phyloP scores from a whole-genome alignment of 441 rosid species.

The Adansonia madagascariensis region DNA sequence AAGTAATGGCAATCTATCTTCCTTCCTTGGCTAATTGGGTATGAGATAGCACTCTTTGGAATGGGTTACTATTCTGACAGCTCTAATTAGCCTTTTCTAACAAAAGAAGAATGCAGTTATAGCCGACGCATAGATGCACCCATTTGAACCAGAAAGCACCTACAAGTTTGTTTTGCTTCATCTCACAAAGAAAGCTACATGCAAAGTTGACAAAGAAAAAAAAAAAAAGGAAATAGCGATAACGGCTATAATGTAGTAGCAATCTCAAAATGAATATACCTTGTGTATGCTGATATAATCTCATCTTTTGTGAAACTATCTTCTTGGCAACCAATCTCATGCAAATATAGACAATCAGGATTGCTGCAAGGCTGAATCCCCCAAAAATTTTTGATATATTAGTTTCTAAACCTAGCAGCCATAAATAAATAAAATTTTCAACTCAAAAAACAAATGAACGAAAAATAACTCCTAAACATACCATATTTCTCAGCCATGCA shows the following conservation, averaged over 20 bases:
- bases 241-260: background rate
- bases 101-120: background rate
- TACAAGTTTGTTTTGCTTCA: background rate
- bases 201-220: background rate
- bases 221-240: background rate
- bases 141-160: background rate
- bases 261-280: slow-evolving; percentile 38
- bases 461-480: slow-evolving; percentile 36
- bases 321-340: slow-evolving; percentile 86
- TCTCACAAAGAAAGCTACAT: background rate
- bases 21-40: background rate
- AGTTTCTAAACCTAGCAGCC: background rate
- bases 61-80: background rate
- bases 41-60: background rate
- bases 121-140: background rate
- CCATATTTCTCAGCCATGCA: slow-evolving; percentile 90
- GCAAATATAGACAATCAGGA: slow-evolving; percentile 89
- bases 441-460: background rate
- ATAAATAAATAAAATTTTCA: background rate
- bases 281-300: slow-evolving; percentile 72
- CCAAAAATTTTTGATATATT: background rate
- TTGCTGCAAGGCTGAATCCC: slow-evolving; percentile 73
- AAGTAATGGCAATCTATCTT: background rate
- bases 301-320: slow-evolving; percentile 94
- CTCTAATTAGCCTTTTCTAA: background rate